Percentiles rank a stretch among this genome's conserved stretches.
Conservation (phyloP, 352 stramenopile genomes). For the Blastocystis sp. region DNA sequence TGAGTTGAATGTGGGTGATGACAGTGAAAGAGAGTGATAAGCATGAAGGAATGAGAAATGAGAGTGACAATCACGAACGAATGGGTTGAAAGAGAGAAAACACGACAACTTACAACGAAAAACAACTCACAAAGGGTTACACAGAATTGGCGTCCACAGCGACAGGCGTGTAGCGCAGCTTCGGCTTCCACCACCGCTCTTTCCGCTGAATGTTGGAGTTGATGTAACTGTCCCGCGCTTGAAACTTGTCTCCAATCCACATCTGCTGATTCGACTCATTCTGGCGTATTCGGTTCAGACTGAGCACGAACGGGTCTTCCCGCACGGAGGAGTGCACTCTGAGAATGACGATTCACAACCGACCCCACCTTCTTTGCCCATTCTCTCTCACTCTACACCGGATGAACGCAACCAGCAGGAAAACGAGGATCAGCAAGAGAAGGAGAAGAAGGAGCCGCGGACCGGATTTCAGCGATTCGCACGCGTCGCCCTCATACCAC, state of each 20-base stretch:
- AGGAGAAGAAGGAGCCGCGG: neutral
- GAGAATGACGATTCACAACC: neutral
- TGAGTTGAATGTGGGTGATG: no score
- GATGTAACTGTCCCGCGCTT: slow-evolving; percentile 52
- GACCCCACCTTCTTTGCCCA: neutral
- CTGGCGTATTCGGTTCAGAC: slow-evolving; percentile 16
- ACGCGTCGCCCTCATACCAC: slow-evolving; percentile 14
- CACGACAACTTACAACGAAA: no score
- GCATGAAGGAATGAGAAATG: no score
- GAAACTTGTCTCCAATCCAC: slow-evolving; percentile 37
- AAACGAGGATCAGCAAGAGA: neutral
- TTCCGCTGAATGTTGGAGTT: slow-evolving; percentile 14
- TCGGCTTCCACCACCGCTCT: slow-evolving; percentile 57
- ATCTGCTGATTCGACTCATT: slow-evolving; percentile 14
- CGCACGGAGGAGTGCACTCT: neutral
- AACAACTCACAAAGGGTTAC: no score
- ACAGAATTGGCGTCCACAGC: neutral
- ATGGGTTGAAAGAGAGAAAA: no score
- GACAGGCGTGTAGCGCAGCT: slow-evolving; percentile 23
- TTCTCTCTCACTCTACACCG: neutral
- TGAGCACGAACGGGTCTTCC: slow-evolving; percentile 42
- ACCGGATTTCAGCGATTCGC: slow-evolving; percentile 8
- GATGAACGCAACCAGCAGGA: slow-evolving; percentile 14
- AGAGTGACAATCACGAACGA: no score
- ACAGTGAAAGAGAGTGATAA: no score